phyloP scores from a whole-genome alignment of 2,329 filamentous ascomycete genomes.

The Ophiostoma quercus region DNA sequence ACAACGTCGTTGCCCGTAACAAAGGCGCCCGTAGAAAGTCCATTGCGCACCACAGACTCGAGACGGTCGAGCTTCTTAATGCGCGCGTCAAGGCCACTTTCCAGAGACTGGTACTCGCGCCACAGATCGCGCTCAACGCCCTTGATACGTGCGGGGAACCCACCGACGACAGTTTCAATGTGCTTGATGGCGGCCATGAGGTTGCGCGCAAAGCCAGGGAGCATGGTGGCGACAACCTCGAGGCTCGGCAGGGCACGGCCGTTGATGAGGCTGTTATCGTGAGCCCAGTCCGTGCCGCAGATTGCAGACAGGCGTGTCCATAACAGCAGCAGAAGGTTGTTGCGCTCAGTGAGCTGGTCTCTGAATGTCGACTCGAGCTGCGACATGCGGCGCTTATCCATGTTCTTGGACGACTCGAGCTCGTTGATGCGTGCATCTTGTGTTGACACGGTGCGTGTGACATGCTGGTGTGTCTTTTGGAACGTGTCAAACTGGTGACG shows the following conservation, averaged over 20 bases:
- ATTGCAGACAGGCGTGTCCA: conserved; percentile 85
- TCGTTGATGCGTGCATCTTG: conserved; percentile 82
- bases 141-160: conserved; percentile 75
- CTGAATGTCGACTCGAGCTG: conserved; percentile 73
- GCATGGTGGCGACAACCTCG: conserved; percentile 77
- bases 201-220: conserved; percentile 86
- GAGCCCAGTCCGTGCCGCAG: conserved; percentile 87
- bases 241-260: conserved; percentile 75
- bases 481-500: conserved; percentile 83
- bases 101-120: conserved; percentile 82
- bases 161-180: conserved; percentile 71
- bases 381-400: conserved; percentile 71
- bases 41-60: conserved; percentile 70
- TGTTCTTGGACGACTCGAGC: conserved; percentile 70
- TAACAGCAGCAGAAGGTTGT: conserved; percentile 77
- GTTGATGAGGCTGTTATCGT: conserved; percentile 83
- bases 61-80: conserved; percentile 82
- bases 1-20: conserved; percentile 28
- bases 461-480: conserved; percentile 80
- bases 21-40: conserved; percentile 47
- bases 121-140: conserved; percentile 83
- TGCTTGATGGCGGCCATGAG: conserved; percentile 80
- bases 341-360: conserved; percentile 84
- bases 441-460: conserved; percentile 76
- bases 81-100: conserved; percentile 71